Base-by-base conservation (phyloP, 768 basidiomycete genomes). In the Termitomyces sp. region DNA sequence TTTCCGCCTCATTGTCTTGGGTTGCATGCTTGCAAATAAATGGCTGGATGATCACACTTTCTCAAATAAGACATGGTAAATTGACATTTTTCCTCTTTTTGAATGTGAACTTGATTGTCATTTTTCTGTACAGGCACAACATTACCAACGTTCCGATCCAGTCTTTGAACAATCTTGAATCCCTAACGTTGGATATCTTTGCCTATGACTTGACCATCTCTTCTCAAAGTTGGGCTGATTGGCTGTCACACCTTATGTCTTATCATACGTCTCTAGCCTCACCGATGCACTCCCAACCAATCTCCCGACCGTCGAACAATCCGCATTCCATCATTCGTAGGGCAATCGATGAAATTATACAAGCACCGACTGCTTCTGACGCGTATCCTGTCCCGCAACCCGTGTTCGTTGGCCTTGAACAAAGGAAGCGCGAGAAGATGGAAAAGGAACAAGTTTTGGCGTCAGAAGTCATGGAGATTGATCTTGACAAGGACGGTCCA, bases 31-130 rank as follows among this genome's bases (percentile, higher is more conserved):
- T 34, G 88, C 90, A 20, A 92, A 92, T 70, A 92, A 92, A 72
- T 92, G 90, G 90, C 67, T 92, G 62, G 90, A 92, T 62, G 90
- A 92, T 64, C 90, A 92, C 65, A 92, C 90, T 0, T 92, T 92
- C 71, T 91, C 89, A 41, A 92, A 92, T 73, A 92, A 90, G 75
- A 92, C 90, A 54, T 92, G 90, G 90, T 90, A 69, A 59, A 84
- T 68, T 45, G 48, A 29, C 28, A 24, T 2, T 15, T 39, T 15
- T 10, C 4, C 51, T 29, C 18, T 39, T 51, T 39, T 51, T 22
- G 53, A 34, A 46, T 53, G 20, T 51, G 36, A 57, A 61, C 9
- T 60, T 31, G 65, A 50, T 41, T 48, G 44, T 22, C 55, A 33
- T 34, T 45, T 51, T 60, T 15, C 13, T 57, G 56, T 34, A 46